phyloP scores from a whole-genome alignment of 2,329 filamentous ascomycete genomes.

The Fusarium solani-melongenae region DNA sequence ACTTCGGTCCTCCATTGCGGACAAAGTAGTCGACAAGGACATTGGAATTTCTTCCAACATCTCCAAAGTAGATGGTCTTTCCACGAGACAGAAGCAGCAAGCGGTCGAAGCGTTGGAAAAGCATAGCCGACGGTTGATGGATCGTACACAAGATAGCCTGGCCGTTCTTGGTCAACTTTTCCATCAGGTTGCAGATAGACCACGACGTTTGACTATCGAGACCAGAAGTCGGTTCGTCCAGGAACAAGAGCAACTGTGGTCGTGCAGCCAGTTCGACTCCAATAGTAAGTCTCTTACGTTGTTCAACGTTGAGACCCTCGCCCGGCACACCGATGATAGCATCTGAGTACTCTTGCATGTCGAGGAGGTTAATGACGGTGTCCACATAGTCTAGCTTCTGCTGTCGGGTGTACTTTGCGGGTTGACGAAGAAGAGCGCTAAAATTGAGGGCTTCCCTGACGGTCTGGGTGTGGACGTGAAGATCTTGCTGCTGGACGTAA shows the following conservation, averaged over 20 bases:
- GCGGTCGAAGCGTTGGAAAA: slow-evolving; percentile 66
- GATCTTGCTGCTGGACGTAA: slow-evolving; percentile 89
- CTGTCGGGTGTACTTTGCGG: slow-evolving; percentile 69
- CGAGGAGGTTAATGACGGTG: slow-evolving; percentile 73
- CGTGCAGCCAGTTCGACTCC: slow-evolving; percentile 65
- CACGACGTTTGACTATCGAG: slow-evolving; percentile 71
- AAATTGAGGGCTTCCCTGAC: slow-evolving; percentile 87
- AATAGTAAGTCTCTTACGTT: slow-evolving; percentile 69
- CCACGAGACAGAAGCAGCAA: slow-evolving; percentile 71
- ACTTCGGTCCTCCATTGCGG: slow-evolving; percentile 66
- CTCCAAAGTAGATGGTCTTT: slow-evolving; percentile 73
- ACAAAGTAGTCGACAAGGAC: slow-evolving; percentile 71
- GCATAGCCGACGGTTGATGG: slow-evolving; percentile 60
- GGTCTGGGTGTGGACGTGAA: slow-evolving; percentile 82
- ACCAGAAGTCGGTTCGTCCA: slow-evolving; percentile 68
- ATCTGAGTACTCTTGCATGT: slow-evolving; percentile 72
- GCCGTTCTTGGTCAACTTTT: slow-evolving; percentile 64
- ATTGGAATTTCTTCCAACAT: slow-evolving; percentile 67
- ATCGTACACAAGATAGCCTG: slow-evolving; percentile 64
- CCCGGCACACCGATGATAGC: slow-evolving; percentile 70
- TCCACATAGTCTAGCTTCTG: slow-evolving; percentile 88
- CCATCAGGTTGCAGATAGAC: slow-evolving; percentile 68
- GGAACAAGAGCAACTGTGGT: slow-evolving; percentile 65
- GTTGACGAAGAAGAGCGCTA: slow-evolving; percentile 83
- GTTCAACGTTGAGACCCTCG: slow-evolving; percentile 67